Evolutionary conservation across 805 yeast genomes (phyloP), one percentile per base, ranked within the genome.

Genomic region (Wickerhamomyces tratensis): DNA sequence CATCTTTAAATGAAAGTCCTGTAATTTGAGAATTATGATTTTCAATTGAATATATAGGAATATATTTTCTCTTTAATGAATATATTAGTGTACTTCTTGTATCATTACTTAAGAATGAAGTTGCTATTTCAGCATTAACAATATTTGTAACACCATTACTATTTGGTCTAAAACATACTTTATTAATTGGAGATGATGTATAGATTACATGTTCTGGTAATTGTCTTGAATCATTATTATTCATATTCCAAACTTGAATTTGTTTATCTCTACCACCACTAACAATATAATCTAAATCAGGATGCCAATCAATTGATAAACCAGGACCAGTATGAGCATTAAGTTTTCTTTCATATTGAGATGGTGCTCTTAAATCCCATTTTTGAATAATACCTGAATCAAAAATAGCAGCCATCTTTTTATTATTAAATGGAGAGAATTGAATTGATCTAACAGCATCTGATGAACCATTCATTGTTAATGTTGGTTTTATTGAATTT

Each of bases 301-400:
- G 95, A 56, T 89, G 96, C 80, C 95, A 88, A 52, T 86, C 88
- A 5, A 93, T 61, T 5, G 94, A 77, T 14, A 89, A 65, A 0
- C 95, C 98, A 3, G 96, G 95, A 0, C 95, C 95, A 3, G 87
- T 76, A 57, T 91, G 98, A 4, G 96, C 94, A 52, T 82, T 85
- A 57, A 93, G 72, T 45, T 81, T 78, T 41, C 80, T 68, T 52
- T 91, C 97, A 40, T 68, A 68, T 40, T 65, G 67, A 11, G 61
- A 51, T 5, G 91, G 80, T 34, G 74, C 72, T 43, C 98, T 71
- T n/a, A 86, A 53, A 62, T 93, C 98, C 78, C 86, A 89, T 50
- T 82, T 78, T 51, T 84, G 78, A n/a, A 91, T 70, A 4, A 85
- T 76, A 13, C 98, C 98, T 2, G 86, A 77, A 58, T 93, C 98